Evolutionary conservation across 495 filamentous ascomycete genomes (phyloP).

Genomic region (Ramalina intermedia): DNA sequence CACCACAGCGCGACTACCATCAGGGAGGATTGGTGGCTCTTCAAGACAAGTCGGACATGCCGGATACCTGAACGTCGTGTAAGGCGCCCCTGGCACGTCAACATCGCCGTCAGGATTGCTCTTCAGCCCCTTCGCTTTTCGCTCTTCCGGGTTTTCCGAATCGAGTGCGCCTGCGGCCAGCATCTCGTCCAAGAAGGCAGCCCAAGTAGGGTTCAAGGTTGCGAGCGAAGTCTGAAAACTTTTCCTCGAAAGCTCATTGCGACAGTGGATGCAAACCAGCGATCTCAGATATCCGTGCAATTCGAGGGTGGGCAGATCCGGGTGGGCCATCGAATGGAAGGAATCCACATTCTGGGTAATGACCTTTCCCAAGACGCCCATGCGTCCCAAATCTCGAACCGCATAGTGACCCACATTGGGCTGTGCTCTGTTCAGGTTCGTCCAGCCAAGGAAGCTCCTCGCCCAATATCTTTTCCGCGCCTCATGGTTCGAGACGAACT

Average conservation of each 20-base stretch:
- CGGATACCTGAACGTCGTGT: constrained; percentile 82
- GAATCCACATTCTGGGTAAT: constrained; percentile 97
- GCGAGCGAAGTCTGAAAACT: constrained; percentile 65
- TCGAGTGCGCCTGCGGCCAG: constrained; percentile 57
- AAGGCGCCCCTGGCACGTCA: constrained; percentile 75
- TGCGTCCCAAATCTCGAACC: constrained; percentile 49
- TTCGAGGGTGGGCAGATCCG: constrained; percentile 60
- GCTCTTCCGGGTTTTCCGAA: constrained; percentile 60
- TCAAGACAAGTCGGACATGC: constrained; percentile 70
- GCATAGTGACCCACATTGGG: constrained; percentile 75
- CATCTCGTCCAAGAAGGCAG: constrained; percentile 55
- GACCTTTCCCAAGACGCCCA: constrained; percentile 60
- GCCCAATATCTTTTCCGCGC: constrained; percentile 94
- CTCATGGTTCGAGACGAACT: constrained; percentile 72
- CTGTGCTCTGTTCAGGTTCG: constrained; percentile 55
- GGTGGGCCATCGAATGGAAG: constrained; percentile 69
- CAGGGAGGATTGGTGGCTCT: constrained; percentile 43
- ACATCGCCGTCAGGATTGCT: constrained; percentile 93
- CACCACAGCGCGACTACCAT: constrained; percentile 43
- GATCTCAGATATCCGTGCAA: constrained; percentile 81
- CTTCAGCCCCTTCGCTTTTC: constrained; percentile 52
- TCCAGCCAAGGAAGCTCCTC: constrained; percentile 85
- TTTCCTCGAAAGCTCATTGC: constrained; percentile 47
- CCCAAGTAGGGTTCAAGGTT: constrained; percentile 75
- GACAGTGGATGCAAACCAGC: constrained; percentile 68